Evolutionary conservation across 306 rosid species (phyloP).

Genomic region (Gastrolobium villosum): DNA sequence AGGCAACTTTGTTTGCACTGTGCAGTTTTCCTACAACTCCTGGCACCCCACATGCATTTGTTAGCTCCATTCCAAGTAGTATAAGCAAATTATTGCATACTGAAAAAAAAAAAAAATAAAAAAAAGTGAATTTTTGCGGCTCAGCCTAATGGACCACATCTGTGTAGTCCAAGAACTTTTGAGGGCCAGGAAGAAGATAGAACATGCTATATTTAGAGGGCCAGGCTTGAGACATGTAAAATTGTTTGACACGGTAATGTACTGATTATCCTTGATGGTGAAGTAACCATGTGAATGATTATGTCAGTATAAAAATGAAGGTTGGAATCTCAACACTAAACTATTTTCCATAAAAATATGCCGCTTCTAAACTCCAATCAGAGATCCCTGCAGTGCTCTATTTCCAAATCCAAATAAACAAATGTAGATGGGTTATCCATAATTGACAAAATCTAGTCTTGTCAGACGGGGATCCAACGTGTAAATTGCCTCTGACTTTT

Average conservation of each 20-base stretch:
- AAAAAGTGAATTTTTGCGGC: too few species aligned
- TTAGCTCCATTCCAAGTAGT: neutral
- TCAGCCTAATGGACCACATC: too few species aligned
- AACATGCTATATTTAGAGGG: neutral
- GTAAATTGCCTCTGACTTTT: conserved; percentile 14
- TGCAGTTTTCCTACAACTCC: neutral
- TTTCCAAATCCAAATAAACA: neutral
- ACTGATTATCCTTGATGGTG: neutral
- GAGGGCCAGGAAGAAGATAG: neutral
- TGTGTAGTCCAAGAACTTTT: neutral
- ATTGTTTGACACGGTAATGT: too few species aligned
- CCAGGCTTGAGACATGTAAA: too few species aligned
- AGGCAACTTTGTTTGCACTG: neutral
- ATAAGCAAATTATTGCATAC: neutral
- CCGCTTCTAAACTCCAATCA: neutral
- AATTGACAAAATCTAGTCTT: neutral
- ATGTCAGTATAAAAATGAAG: neutral
- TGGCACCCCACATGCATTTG: neutral
- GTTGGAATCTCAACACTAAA: conserved; percentile 9
- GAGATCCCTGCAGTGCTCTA: neutral
- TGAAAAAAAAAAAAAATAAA: too few species aligned
- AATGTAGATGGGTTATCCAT: conserved; percentile 4
- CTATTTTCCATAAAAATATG: neutral
- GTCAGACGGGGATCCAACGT: too few species aligned
- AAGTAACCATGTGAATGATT: neutral